Conservation (phyloP, 176 grass and related monocot species). For the Ensete glaucum region DNA sequence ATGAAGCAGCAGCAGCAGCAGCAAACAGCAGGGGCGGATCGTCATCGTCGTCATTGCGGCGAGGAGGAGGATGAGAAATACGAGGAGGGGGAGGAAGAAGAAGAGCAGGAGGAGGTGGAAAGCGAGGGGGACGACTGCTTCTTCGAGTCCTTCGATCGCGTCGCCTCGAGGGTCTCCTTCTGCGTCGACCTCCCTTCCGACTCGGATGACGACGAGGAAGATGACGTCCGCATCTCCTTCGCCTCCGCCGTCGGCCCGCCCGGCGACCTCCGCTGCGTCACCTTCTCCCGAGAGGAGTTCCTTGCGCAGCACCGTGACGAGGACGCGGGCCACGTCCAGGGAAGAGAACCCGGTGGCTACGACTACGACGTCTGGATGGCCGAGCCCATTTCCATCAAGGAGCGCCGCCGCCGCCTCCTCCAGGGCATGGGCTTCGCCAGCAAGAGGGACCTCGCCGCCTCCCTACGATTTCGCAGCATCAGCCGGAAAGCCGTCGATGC, state of each 20-base stretch:
- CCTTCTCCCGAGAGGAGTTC: constrained; percentile 26
- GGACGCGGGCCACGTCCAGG: neutral
- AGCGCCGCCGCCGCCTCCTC: constrained; percentile 70
- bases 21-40: neutral
- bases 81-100: neutral
- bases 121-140: neutral
- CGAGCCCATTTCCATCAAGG: constrained; percentile 68
- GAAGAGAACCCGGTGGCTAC: neutral
- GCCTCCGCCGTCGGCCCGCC: constrained; percentile 46
- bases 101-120: neutral
- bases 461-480: neutral
- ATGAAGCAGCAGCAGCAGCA: too few species aligned
- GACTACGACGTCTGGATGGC: constrained; percentile 82
- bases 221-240: constrained; percentile 62
- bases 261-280: constrained; percentile 37
- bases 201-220: constrained; percentile 5
- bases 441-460: constrained; percentile 32
- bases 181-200: neutral
- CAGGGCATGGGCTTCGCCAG: constrained; percentile 74
- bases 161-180: neutral
- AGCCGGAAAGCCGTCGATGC: neutral
- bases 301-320: constrained; percentile 22
- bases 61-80: neutral
- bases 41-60: neutral
- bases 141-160: constrained; percentile 19